These are phyloP conservation scores for Fusarium sp. DNA, from an alignment of 2,329 filamentous ascomycete species.

Conservation along the genomic window DNA sequence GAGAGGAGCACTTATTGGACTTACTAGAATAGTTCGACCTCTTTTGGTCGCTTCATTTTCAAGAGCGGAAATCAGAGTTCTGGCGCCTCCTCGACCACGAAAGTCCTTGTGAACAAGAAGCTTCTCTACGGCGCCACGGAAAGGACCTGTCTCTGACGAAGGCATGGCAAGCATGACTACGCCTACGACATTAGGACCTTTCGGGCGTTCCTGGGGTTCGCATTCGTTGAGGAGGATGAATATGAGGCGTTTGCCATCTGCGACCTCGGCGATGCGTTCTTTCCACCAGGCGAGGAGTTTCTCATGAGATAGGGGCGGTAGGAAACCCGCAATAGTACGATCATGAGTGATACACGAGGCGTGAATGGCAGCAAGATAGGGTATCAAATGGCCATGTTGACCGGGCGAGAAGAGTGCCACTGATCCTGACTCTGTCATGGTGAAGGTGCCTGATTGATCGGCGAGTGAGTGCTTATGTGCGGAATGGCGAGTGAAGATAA, in stretches of 20 bases:
- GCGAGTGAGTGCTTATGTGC: slow-evolving; percentile 1
- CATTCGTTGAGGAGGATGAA: slow-evolving; percentile 63
- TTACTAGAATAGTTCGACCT: slow-evolving; percentile 66
- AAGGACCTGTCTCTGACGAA: slow-evolving; percentile 67
- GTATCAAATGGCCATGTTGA: slow-evolving; percentile 65
- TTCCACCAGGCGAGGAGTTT: slow-evolving; percentile 71
- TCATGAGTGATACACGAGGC: slow-evolving; percentile 70
- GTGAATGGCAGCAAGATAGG: slow-evolving; percentile 70
- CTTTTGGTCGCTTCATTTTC: slow-evolving; percentile 65
- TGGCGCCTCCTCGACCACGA: slow-evolving; percentile 65
- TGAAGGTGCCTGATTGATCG: slow-evolving; percentile 4
- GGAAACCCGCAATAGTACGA: slow-evolving; percentile 68
- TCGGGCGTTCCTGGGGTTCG: slow-evolving; percentile 52
- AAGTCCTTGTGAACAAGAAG: slow-evolving; percentile 67
- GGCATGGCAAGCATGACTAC: slow-evolving; percentile 68
- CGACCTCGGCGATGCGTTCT: slow-evolving; percentile 62
- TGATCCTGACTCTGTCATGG: slow-evolving; percentile 52
- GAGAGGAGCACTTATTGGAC: slow-evolving; percentile 44
- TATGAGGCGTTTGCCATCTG: slow-evolving; percentile 62
- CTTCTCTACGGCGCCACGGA: slow-evolving; percentile 68
- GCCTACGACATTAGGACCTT: slow-evolving; percentile 64
- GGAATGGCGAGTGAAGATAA: not conserved
- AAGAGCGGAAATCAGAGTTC: slow-evolving; percentile 64
- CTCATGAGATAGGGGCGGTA: slow-evolving; percentile 68
- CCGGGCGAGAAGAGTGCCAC: slow-evolving; percentile 60